Evolutionary conservation across 106 monocot genomes (phyloP).

Genomic region (Dioscorea dumetorum): DNA sequence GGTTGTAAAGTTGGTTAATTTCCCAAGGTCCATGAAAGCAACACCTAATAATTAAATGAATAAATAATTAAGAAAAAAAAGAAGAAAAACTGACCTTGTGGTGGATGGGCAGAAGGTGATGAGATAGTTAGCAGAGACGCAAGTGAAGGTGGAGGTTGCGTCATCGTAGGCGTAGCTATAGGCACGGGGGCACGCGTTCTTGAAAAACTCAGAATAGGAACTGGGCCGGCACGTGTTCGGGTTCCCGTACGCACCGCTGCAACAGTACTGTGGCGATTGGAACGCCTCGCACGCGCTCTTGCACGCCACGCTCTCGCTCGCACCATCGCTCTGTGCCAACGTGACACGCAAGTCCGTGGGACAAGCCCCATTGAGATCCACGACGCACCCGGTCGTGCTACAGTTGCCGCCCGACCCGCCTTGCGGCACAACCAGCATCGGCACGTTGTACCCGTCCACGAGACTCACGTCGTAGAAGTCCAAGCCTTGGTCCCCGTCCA

Average conservation of each 20-base stretch:
- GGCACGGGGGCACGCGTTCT: constrained; percentile 76
- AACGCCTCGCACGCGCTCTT: constrained; percentile 93
- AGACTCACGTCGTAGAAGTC: constrained; percentile 32
- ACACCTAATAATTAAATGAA: background rate
- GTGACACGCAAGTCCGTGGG: constrained; percentile 54
- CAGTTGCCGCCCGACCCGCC: constrained; percentile 28
- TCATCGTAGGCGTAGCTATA: constrained; percentile 98
- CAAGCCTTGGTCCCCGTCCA: constrained; percentile 42
- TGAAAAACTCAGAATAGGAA: constrained; percentile 80
- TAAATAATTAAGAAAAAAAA: background rate
- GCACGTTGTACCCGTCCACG: constrained; percentile 1
- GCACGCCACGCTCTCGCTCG: constrained; percentile 52
- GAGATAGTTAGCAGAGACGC: constrained; percentile 48
- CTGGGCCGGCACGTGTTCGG: constrained; percentile 80
- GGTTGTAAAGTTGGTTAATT: background rate
- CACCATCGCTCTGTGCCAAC: constrained; percentile 25
- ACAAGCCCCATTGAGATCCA: constrained; percentile 63
- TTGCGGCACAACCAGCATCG: constrained; percentile 14
- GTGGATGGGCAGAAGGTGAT: constrained; percentile 87
- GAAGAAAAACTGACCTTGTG: constrained; percentile 21
- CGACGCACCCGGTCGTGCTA: constrained; percentile 63
- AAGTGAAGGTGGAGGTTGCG: constrained; percentile 84
- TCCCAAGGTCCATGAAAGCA: background rate
- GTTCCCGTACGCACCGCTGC: constrained; percentile 74
- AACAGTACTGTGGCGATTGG: constrained; percentile 68